These are phyloP conservation scores for Xylariaceae sp. DNA, from an alignment of 2,329 filamentous ascomycete species.

Conservation along the genomic window DNA sequence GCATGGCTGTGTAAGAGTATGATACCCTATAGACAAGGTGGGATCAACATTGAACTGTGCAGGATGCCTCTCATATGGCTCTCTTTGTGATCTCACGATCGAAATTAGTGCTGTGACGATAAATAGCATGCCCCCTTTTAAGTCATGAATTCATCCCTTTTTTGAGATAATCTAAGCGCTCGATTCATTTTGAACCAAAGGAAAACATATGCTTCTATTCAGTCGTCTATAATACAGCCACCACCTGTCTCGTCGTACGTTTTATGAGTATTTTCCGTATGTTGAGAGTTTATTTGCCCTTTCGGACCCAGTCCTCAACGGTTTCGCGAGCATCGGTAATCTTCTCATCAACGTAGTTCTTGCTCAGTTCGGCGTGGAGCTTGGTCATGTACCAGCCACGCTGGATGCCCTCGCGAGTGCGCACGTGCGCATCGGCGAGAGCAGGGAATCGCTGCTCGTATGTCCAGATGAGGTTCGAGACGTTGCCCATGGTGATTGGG, in stretches of 20 bases:
- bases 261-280: neutral
- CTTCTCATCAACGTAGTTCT: slow-evolving; percentile 72
- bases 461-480: slow-evolving; percentile 79
- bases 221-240: slow-evolving; percentile 28
- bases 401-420: slow-evolving; percentile 62
- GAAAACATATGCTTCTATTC: slow-evolving; percentile 25
- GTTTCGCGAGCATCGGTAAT: slow-evolving; percentile 69
- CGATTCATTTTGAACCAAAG: slow-evolving; percentile 9
- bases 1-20: slow-evolving; percentile 2
- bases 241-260: slow-evolving; percentile 1
- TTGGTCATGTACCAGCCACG: slow-evolving; percentile 68
- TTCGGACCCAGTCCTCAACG: slow-evolving; percentile 85
- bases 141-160: too few relatives aligned
- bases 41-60: slow-evolving; percentile 4
- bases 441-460: slow-evolving; percentile 88
- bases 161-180: neutral
- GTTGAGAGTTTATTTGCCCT: slow-evolving; percentile 61
- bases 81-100: neutral
- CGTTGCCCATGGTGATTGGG: slow-evolving; percentile 85
- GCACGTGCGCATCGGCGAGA: slow-evolving; percentile 74
- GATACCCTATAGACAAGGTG: slow-evolving; percentile 21
- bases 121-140: neutral
- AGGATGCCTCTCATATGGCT: neutral
- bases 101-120: neutral
- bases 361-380: slow-evolving; percentile 65